Evolutionary conservation across 306 rosid genomes (phyloP).

Genomic region (Canavalia ensiformis): DNA sequence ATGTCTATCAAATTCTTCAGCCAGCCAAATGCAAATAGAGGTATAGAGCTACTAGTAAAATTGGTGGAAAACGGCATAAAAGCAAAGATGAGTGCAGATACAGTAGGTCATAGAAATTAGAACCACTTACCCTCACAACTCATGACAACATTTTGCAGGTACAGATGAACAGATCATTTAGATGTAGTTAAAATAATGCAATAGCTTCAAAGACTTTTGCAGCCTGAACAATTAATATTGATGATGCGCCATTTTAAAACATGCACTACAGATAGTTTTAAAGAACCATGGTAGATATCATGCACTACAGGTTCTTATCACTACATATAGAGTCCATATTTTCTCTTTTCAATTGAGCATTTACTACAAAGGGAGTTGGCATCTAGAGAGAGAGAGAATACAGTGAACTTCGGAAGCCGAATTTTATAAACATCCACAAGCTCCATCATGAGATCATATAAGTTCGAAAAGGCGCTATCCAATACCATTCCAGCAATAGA

Average conservation of each 20-base stretch:
- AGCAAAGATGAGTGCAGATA: slow-evolving; percentile 33
- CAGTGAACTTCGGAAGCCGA: slow-evolving; percentile 98
- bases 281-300: slow-evolving; percentile 21
- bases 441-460: slow-evolving; percentile 97
- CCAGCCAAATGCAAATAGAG: slow-evolving; percentile 9
- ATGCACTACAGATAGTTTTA: slow-evolving; percentile 2
- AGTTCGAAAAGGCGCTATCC: slow-evolving; percentile 97
- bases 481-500: slow-evolving; percentile 98
- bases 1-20: slow-evolving; percentile 23
- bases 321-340: neutral
- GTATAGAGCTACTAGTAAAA: neutral
- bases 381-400: slow-evolving; percentile 43
- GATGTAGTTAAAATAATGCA: slow-evolving; percentile 31
- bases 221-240: slow-evolving; percentile 22
- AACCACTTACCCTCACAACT: slow-evolving; percentile 13
- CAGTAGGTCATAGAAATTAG: slow-evolving; percentile 21
- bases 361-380: slow-evolving; percentile 25
- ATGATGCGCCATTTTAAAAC: slow-evolving; percentile 11
- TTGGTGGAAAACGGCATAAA: slow-evolving; percentile 6
- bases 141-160: neutral
- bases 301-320: slow-evolving; percentile 22
- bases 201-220: slow-evolving; percentile 18
- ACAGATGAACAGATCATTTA: slow-evolving; percentile 26
- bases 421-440: slow-evolving; percentile 96
- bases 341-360: slow-evolving; percentile 20